Percentiles rank a stretch among this genome's conserved stretches.
Evolutionary conservation across 2,329 filamentous ascomycete genomes (phyloP).

Genomic region (Septoria linicola): DNA sequence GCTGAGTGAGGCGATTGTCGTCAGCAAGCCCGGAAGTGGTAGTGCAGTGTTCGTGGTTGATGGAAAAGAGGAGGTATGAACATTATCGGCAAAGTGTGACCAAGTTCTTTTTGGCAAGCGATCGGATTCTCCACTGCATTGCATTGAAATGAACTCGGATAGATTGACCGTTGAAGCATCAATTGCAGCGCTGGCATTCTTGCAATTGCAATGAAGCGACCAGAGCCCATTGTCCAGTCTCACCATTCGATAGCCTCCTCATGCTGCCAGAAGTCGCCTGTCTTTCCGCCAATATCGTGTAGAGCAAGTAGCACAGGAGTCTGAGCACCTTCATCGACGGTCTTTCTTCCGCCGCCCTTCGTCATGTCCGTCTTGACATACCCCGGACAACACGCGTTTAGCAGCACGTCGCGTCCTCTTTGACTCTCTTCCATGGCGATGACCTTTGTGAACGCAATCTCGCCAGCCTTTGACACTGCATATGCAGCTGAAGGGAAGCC

Average conservation of each 20-base stretch:
- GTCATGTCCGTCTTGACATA: conserved; percentile 43
- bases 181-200: no score
- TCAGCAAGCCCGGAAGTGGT: conserved; percentile 81
- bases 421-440: conserved; percentile 35
- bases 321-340: conserved; percentile 37
- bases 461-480: conserved; percentile 43
- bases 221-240: background rate
- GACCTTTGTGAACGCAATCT: conserved; percentile 39
- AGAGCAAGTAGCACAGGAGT: conserved; percentile 40
- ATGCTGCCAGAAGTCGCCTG: conserved; percentile 39
- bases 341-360: conserved; percentile 37
- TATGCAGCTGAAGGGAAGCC: conserved; percentile 55
- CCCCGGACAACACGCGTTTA: conserved; percentile 41
- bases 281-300: conserved; percentile 36
- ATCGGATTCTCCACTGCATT: no score
- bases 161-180: no score
- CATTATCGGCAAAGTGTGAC: no score
- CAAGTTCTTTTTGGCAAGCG: no score
- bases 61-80: conserved; percentile 22
- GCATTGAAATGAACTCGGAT: no score
- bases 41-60: conserved; percentile 41
- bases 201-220: no score
- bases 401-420: conserved; percentile 30
- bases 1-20: conserved; percentile 75
- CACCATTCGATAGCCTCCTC: conserved; percentile 38